Base-by-base conservation (phyloP, 2,329 filamentous ascomycete species). In the Emmonsiellopsis sp. region DNA sequence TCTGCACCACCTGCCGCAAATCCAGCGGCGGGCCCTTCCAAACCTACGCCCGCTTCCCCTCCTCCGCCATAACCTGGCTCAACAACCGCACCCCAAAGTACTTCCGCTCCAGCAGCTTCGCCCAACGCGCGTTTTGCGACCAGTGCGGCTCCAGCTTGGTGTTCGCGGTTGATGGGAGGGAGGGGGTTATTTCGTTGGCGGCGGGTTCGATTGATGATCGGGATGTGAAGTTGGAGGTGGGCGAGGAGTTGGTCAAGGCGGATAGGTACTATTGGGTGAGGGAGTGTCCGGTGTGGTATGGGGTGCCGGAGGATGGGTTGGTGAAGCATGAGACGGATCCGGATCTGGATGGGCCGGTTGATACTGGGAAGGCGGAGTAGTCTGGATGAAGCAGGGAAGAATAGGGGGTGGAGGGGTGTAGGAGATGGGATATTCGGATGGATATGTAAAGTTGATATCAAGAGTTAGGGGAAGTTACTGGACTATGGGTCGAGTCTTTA, bases 1-100 rank as follows among this genome's bases (percentile, higher is more conserved):
- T 78, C 60, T 79, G 77, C 58, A 63, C 61, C n/a, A 71, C 70
- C 42, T 80, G 77, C 56, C 74, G 75, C 53, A 73, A 74, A 58
- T 56, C 76, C 40, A 72, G 75, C 2, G 75, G 76, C 10, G 71
- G 69, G 3, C 69, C 70, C 1, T 78, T 68, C 54, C 63, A 77
- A 37, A 66, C 71, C 3, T 78, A 75, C 55, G 64, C 67, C 6
- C 55, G 65, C 7, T 70, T 77, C 42, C 62, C 68, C 0, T 56
- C 55, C 39, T 53, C 58, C 6, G 56, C 65, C 31, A 56, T 78
- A 42, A 66, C 60, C 8, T 74, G 63, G 64, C 57, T 68, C 50
- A 65, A 64, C 44, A 66, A 63, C 0, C 61, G 65, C 13, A 59
- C n/a, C 3, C 50, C 65, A 5, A 69, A 63, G 34, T 62, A 59